These are phyloP conservation scores for Penicillium paxilli DNA, from an alignment of 495 filamentous ascomycete genomes.

Conservation along the genomic window DNA sequence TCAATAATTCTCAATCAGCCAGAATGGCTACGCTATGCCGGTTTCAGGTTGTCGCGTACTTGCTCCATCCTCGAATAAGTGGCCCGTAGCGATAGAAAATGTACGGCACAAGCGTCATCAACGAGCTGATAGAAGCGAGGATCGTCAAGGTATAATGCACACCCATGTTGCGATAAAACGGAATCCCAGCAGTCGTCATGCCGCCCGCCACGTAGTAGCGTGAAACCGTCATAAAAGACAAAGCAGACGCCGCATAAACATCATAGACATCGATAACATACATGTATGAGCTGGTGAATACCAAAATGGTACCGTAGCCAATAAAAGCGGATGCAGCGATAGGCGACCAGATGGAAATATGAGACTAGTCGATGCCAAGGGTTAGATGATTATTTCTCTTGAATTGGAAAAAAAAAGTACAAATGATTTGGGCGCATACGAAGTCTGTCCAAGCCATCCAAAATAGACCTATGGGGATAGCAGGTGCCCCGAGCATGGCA, in stretches of 20 bases:
- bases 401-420: neutral
- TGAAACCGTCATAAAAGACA: slow-evolving; percentile 51
- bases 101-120: slow-evolving; percentile 56
- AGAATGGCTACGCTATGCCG: no score
- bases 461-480: slow-evolving; percentile 59
- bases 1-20: no score
- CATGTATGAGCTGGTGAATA: slow-evolving; percentile 54
- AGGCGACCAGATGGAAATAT: slow-evolving; percentile 56
- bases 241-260: slow-evolving; percentile 40
- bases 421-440: slow-evolving; percentile 3
- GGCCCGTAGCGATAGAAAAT: slow-evolving; percentile 52
- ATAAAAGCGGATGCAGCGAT: slow-evolving; percentile 50
- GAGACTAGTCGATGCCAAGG: slow-evolving; percentile 6
- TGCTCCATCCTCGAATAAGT: slow-evolving; percentile 43
- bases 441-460: slow-evolving; percentile 63
- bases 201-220: slow-evolving; percentile 53
- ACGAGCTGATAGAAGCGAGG: slow-evolving; percentile 47
- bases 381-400: neutral
- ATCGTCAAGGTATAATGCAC: slow-evolving; percentile 59
- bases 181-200: slow-evolving; percentile 48
- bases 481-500: slow-evolving; percentile 55
- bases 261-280: slow-evolving; percentile 60
- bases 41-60: no score
- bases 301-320: slow-evolving; percentile 53
- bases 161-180: slow-evolving; percentile 54